These are phyloP conservation scores for Ceratobasidium papillatum DNA, from an alignment of 1,284 basidiomycete species.

Conservation along the genomic window DNA sequence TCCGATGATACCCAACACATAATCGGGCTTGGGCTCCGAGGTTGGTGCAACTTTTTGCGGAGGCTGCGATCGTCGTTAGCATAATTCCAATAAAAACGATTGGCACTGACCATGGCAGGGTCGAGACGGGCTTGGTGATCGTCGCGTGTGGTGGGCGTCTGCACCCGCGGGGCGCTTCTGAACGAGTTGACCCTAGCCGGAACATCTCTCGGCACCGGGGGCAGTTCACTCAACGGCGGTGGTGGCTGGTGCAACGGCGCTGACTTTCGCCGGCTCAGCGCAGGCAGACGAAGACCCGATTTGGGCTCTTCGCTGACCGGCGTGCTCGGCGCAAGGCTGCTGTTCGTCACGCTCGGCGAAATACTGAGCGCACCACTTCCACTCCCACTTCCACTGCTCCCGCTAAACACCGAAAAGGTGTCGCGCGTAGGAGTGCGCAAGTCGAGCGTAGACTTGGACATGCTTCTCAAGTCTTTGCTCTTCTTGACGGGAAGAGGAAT, in stretches of 20 bases:
- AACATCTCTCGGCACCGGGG: background rate
- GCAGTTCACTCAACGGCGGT: background rate
- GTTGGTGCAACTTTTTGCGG: conserved; percentile 24
- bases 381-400: conserved; percentile 30
- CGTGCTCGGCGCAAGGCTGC: conserved; percentile 1
- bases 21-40: background rate
- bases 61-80: conserved; percentile 18
- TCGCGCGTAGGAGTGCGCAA: conserved; percentile 37
- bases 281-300: background rate
- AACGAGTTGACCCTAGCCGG: conserved; percentile 15
- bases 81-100: background rate
- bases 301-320: background rate
- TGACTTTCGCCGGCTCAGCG: background rate
- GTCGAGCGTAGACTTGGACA: conserved; percentile 34
- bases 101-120: conserved; percentile 21
- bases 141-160: conserved; percentile 27
- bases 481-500: background rate
- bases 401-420: conserved; percentile 25
- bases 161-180: conserved; percentile 22
- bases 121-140: conserved; percentile 5
- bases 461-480: background rate
- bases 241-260: conserved; percentile 20
- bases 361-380: background rate
- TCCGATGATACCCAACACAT: conserved; percentile 43
- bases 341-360: background rate